phyloP scores from a whole-genome alignment of 2,329 filamentous ascomycete species.

The Cordyceps fumosorosea region DNA sequence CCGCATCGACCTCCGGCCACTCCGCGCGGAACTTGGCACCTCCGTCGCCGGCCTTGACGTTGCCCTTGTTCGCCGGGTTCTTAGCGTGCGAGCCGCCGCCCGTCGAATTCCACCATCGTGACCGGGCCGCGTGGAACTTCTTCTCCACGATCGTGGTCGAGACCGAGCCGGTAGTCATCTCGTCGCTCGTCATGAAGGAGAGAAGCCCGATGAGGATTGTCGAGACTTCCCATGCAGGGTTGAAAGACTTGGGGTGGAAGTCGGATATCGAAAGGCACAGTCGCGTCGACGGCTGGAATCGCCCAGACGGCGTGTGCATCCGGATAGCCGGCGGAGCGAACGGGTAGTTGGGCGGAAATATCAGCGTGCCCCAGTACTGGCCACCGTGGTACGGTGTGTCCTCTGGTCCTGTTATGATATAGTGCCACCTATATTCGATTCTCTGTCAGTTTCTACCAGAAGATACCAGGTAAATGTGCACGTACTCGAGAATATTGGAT shows the following conservation, averaged over 20 bases:
- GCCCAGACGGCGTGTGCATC: slow-evolving; percentile 96
- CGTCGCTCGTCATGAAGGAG: slow-evolving; percentile 97
- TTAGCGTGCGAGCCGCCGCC: slow-evolving; percentile 70
- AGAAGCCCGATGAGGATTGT: slow-evolving; percentile 92
- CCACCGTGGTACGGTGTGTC: slow-evolving; percentile 90
- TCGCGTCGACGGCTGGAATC: slow-evolving; percentile 87
- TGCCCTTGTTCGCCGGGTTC: slow-evolving; percentile 56
- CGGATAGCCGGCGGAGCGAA: slow-evolving; percentile 96
- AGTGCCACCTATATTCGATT: slow-evolving; percentile 64
- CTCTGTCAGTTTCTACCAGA: slow-evolving; percentile 12
- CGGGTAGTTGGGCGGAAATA: slow-evolving; percentile 94
- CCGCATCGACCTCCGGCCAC: slow-evolving; percentile 82
- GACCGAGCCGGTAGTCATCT: slow-evolving; percentile 94
- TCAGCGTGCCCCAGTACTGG: slow-evolving; percentile 96
- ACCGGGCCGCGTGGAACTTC: slow-evolving; percentile 66
- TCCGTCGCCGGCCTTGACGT: slow-evolving; percentile 87
- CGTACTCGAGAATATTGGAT: slow-evolving; percentile 81
- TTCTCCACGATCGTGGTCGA: slow-evolving; percentile 71
- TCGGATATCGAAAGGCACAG: slow-evolving; percentile 95
- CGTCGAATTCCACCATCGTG: slow-evolving; percentile 95
- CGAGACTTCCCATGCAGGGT: slow-evolving; percentile 95
- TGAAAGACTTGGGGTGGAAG: slow-evolving; percentile 97
- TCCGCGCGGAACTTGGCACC: slow-evolving; percentile 83
- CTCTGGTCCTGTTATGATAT: slow-evolving; percentile 90
- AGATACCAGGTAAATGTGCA: slow-evolving; percentile 14